Conservation (phyloP, 2,329 filamentous ascomycete genomes). For the Ceratocystis colombiana region DNA sequence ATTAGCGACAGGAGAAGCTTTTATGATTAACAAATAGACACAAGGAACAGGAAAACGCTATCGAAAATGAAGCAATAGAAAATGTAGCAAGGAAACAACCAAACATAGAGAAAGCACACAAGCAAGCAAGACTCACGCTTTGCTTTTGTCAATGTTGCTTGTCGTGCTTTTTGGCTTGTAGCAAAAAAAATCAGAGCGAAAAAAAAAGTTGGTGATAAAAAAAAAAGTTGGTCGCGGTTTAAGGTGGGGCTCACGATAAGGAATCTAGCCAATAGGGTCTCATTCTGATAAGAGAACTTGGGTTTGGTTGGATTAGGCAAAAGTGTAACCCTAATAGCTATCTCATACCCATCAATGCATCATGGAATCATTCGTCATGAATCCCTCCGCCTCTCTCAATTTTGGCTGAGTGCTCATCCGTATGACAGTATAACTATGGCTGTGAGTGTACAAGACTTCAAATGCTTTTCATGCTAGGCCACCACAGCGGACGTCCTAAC, state of each 20-base stretch:
- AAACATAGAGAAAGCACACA: slow-evolving; percentile 15
- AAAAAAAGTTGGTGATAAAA: slow-evolving; percentile 20
- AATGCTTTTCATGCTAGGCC: too few relatives aligned
- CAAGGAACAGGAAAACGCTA: slow-evolving; percentile 17
- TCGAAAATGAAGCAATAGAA: background rate
- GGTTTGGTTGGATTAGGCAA: background rate
- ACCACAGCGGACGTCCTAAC: background rate
- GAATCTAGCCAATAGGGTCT: slow-evolving; percentile 20
- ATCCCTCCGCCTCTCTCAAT: too few relatives aligned
- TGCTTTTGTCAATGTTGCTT: background rate
- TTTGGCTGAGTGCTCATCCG: too few relatives aligned
- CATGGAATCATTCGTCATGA: too few relatives aligned
- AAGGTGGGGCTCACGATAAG: slow-evolving; percentile 22
- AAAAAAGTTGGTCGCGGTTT: slow-evolving; percentile 20
- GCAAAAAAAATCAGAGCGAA: background rate
- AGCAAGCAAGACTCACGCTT: slow-evolving; percentile 3
- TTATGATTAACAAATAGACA: background rate
- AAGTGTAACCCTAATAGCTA: background rate
- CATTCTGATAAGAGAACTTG: slow-evolving; percentile 14
- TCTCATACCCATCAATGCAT: background rate
- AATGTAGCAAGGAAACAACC: background rate
- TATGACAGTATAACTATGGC: background rate
- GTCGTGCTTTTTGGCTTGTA: slow-evolving; percentile 1
- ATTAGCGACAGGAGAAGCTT: background rate
- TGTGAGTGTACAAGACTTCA: background rate